A percentile compares a stretch with the other conserved stretches of the same genome.
These are phyloP conservation scores for Scheffersomyces lignicola DNA, from an alignment of 1,139 yeast species.

Conservation along the genomic window DNA sequence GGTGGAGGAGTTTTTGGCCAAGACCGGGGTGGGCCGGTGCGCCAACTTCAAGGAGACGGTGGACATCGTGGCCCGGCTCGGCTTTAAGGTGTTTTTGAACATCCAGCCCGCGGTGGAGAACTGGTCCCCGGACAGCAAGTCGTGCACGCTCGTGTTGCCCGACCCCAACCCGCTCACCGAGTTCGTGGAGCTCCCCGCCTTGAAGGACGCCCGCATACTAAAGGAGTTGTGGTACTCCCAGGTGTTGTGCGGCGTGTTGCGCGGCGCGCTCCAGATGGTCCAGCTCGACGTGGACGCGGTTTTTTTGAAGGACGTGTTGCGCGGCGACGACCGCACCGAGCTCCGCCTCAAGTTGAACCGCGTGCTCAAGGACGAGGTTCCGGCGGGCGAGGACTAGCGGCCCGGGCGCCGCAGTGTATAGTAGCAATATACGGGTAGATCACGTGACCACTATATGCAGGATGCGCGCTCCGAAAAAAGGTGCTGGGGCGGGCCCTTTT, in stretches of 20 bases:
- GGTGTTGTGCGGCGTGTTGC: constrained; percentile 81
- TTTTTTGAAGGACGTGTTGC: constrained; percentile 75
- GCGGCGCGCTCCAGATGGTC: constrained; percentile 95
- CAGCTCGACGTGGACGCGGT: constrained; percentile 86
- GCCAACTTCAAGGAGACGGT: constrained; percentile 80
- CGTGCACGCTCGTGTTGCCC: constrained; percentile 68
- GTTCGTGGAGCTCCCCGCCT: constrained; percentile 85
- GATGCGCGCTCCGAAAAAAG: too few relatives aligned
- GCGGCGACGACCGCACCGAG: constrained; percentile 85
- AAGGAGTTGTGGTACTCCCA: constrained; percentile 91
- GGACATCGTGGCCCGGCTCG: constrained; percentile 80
- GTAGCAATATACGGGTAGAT: too few relatives aligned
- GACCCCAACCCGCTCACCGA: constrained; percentile 88
- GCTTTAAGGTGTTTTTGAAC: constrained; percentile 86
- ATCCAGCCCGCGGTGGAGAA: constrained; percentile 73
- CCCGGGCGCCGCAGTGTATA: too few relatives aligned
- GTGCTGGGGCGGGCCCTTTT: too few relatives aligned
- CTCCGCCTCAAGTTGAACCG: constrained; percentile 68
- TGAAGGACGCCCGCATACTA: constrained; percentile 58
- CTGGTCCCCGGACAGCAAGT: constrained; percentile 76
- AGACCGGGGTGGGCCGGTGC: constrained; percentile 83
- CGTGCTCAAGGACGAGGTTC: constrained; percentile 88
- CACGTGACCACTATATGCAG: too few relatives aligned
- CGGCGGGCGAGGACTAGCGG: constrained; percentile 92
- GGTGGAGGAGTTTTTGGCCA: constrained; percentile 90